Evolutionary conservation across 805 yeast genomes (phyloP), one percentile per base, ranked within the genome.

Genomic region (Ogataea methanolica): DNA sequence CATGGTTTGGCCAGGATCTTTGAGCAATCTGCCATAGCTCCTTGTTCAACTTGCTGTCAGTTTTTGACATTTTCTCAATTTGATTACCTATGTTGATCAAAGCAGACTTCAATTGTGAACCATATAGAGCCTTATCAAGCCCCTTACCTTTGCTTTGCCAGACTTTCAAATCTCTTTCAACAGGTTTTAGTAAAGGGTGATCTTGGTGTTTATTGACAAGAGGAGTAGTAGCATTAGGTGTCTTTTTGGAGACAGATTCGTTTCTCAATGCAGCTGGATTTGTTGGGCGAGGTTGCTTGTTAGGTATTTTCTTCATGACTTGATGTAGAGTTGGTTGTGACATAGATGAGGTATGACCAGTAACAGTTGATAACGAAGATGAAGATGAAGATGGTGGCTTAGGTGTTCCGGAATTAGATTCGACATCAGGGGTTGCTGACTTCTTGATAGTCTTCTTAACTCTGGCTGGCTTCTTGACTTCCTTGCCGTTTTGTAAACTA

Each of bases 141-240:
- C 68, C 66, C 39, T 61, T 62, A 12, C 68, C 68, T 43, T 58
- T 61, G 35, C 59, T 54, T 41, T 56, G 62, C 68, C 68, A 65
- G 16, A 59, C 54, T 43, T 50, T 57, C 36, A 65, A 50, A 46
- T 65, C 61, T 26, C 46, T 54, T 19, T 60, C 61, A 36, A 65
- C 68, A 7, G 65, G 56, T 36, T 48, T 52, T 22, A 65, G 46
- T 31, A 56, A 29, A n/a, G 65, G 58, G 45, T 58, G 60, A 38
- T 52, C 47, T 22, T 19, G 23, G 43, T 39, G 33, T 14, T 39
- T 39, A n/a, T 2, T 19, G 14, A 41, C 11, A 15, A 48, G 50
- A 9, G 59, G 39, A 4, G 50, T 51, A 14, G 51, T 39, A 6
- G 58, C 56, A 6, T 34, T 31, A 15, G 53, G 42, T 34, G 35